A percentile compares a stretch with the other conserved stretches of the same genome.
Conservation (phyloP, 805 yeast species). For the Ogataea neopini region DNA sequence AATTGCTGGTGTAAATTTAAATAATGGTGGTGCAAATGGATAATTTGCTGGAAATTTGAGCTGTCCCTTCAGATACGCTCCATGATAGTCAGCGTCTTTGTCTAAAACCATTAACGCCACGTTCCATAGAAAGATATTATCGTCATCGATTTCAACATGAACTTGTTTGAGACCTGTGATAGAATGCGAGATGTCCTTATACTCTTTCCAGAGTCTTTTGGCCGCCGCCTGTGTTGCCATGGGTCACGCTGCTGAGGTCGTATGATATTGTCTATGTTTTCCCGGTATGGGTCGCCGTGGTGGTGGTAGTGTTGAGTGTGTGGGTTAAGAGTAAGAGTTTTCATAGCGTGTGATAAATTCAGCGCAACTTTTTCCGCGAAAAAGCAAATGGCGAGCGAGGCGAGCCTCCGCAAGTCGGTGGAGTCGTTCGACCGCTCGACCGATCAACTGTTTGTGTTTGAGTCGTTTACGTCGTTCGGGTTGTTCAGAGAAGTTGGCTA, state of each 20-base stretch:
- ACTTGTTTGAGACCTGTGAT: slow-evolving; percentile 55
- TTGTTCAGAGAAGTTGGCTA: no score
- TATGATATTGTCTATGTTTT: slow-evolving; percentile 2
- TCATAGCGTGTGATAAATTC: not conserved
- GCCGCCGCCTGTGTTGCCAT: slow-evolving; percentile 58
- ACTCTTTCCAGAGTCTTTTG: slow-evolving; percentile 82
- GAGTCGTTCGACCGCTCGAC: no score
- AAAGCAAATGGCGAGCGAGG: not conserved
- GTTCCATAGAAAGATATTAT: slow-evolving; percentile 68
- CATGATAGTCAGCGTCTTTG: slow-evolving; percentile 88
- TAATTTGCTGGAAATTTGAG: slow-evolving; percentile 90
- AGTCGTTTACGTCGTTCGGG: no score
- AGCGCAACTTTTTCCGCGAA: not conserved
- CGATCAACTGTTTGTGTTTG: no score
- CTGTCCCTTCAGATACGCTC: slow-evolving; percentile 92
- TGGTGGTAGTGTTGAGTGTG: no score
- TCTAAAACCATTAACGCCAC: slow-evolving; percentile 90
- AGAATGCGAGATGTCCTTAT: slow-evolving; percentile 89
- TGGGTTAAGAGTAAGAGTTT: no score
- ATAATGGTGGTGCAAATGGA: slow-evolving; percentile 91
- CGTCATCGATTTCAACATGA: slow-evolving; percentile 49
- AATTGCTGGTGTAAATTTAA: slow-evolving; percentile 91
- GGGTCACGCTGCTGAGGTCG: no score
- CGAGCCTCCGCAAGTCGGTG: no score
- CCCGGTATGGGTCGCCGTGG: not conserved